A percentile compares a stretch with the other conserved stretches of the same genome.
Evolutionary conservation across 345 rosid genomes (phyloP).

Genomic region (Hirschfeldia incana): DNA sequence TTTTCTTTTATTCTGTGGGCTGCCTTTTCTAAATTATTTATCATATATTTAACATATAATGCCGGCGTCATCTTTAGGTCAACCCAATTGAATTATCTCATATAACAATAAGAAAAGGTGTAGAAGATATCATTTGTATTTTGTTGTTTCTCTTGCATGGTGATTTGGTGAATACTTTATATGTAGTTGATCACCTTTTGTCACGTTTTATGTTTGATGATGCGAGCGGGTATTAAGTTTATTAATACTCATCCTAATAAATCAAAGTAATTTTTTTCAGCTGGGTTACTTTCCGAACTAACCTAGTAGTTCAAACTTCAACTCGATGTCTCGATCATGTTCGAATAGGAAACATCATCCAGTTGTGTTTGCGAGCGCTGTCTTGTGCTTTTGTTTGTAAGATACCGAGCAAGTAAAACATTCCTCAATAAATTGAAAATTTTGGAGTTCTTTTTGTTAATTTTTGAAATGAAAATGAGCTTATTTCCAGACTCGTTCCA

Average conservation of each 20-base stretch:
- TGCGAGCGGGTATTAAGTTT: background rate
- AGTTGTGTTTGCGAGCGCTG: background rate
- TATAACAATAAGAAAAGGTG: background rate
- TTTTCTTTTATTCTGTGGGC: background rate
- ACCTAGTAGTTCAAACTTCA: slow-evolving; percentile 3
- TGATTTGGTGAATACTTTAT: slow-evolving; percentile 10
- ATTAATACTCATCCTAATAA: background rate
- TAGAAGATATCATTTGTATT: background rate
- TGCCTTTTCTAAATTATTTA: slow-evolving; percentile 2
- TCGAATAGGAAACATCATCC: background rate
- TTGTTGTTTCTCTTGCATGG: slow-evolving; percentile 25
- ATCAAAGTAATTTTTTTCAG: background rate
- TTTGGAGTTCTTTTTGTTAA: background rate
- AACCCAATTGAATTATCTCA: slow-evolving; percentile 12
- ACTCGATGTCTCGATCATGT: background rate
- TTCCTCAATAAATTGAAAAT: background rate
- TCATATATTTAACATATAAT: background rate
- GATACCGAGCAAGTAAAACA: background rate
- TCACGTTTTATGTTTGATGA: slow-evolving; percentile 28
- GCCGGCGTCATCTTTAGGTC: slow-evolving; percentile 3
- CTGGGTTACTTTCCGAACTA: background rate
- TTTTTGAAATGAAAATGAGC: background rate
- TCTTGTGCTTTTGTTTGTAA: background rate
- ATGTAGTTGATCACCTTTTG: slow-evolving; percentile 2
- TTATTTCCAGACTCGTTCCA: slow-evolving; percentile 4